Conservation (phyloP, 2,329 filamentous ascomycete species). For the Pseudohalonectria lignicola region DNA sequence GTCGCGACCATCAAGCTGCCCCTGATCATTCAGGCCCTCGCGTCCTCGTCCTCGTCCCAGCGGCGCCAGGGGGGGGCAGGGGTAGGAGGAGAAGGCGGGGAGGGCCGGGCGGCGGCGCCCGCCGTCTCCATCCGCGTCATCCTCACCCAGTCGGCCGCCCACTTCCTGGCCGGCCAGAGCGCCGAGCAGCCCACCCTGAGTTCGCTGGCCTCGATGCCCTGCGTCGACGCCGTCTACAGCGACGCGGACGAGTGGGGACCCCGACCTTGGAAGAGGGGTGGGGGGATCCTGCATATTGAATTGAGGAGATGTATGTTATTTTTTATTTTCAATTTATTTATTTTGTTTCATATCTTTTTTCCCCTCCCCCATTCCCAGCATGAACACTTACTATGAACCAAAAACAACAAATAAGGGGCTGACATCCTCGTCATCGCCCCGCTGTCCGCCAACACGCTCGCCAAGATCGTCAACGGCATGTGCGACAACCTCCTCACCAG, state of each 20-base stretch:
- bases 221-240: conserved; percentile 70
- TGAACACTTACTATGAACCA: no score
- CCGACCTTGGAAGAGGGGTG: conserved; percentile 64
- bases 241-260: conserved; percentile 78
- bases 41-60: conserved; percentile 3
- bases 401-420: conserved; percentile 42
- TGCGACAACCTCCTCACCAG: conserved; percentile 65
- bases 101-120: conserved; percentile 13
- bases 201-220: conserved; percentile 46
- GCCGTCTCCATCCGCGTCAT: conserved; percentile 75
- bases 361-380: background rate
- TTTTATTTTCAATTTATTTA: background rate
- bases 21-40: conserved; percentile 51
- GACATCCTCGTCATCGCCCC: conserved; percentile 73
- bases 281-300: conserved; percentile 84
- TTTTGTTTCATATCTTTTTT: conserved; percentile 1
- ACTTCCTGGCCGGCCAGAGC: conserved; percentile 69
- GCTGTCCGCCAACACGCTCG: conserved; percentile 73
- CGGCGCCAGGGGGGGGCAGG: background rate
- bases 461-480: conserved; percentile 61
- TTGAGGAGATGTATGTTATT: conserved; percentile 43
- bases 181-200: conserved; percentile 63
- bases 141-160: conserved; percentile 60
- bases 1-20: conserved; percentile 86
- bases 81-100: no score